Base-by-base conservation (phyloP, 1,139 yeast genomes). In the Arxiozyma telluris region DNA sequence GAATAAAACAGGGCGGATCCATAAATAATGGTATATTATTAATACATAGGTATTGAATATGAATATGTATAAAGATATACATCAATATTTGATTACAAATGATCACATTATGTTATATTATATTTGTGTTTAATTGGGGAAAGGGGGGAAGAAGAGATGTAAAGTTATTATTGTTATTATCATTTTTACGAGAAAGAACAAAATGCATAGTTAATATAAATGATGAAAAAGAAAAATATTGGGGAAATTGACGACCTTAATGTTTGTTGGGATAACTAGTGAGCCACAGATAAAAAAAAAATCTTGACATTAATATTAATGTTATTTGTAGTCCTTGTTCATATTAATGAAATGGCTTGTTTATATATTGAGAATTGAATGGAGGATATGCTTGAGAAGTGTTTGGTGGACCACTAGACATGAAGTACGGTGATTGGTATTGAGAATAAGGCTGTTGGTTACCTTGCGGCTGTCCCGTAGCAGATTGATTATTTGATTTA, bases 351-450 rank as follows among this genome's bases (percentile, higher is more conserved):
- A 41, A 46, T 23, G 41, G 44, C 41, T 47, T 39, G 23, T 47
- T 41, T n/a, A 44, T 27, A 7, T 15, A 7, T 17, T 41, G 45
- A 11, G 43, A 30, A 41, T 23, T 44, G 41, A 38, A 44, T 9
- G 53, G 41, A 7, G 44, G 50, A 25, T 47, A 47, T 22, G 38
- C 38, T 39, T 21, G 50, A 18, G 50, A 22, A 38, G 38, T 34
- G 18, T 45, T 45, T 38, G 42, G 6, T 27, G 41, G 20, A 5
- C 20, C 30, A 38, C 43, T 20, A 11, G 51, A 50, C 38, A 42
- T 44, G 39, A 49, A 49, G 11, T 34, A 20, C 34, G 49, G 53
- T 20, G 49, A 42, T 39, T 34, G 54, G 30, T 54, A 49, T 42
- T 25, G 47, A 17, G 30, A 42, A 25, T 34, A 43, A 18, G 21